These are phyloP conservation scores for Amaranthus tricolor DNA, from an alignment of 179 eudicot species.

Conservation along the genomic window DNA sequence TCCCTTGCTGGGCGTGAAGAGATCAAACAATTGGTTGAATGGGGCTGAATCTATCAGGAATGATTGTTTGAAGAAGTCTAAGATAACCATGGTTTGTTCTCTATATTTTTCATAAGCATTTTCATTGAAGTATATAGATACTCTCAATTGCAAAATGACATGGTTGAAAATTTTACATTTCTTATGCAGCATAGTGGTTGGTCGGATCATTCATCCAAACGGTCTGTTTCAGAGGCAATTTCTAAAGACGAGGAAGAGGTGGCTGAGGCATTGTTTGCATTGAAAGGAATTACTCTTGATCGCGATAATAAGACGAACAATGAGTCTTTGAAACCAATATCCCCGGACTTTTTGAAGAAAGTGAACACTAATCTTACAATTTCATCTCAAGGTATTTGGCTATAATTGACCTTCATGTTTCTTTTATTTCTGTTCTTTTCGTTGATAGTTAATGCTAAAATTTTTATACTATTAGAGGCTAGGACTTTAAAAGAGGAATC, in stretches of 20 bases:
- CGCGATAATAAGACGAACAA: conserved; percentile 18
- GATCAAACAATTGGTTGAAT: conserved; percentile 27
- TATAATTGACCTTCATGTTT: not conserved
- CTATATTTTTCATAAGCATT: not conserved
- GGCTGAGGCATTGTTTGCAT: conserved; percentile 63
- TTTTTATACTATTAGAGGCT: conserved; percentile 17
- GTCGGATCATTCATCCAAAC: conserved; percentile 11
- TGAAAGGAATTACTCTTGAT: conserved; percentile 49
- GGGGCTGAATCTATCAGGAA: conserved; percentile 28
- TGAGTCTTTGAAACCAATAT: conserved; percentile 20
- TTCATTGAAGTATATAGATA: not conserved
- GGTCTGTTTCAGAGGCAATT: conserved; percentile 26
- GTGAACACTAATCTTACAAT: conserved; percentile 21
- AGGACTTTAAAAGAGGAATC: conserved; percentile 25
- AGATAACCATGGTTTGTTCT: conserved; percentile 31
- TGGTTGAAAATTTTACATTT: conserved; percentile 4
- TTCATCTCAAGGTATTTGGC: conserved; percentile 33
- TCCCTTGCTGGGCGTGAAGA: conserved; percentile 28
- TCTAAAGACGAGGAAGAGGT: conserved; percentile 84
- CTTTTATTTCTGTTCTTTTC: not conserved
- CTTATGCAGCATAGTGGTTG: conserved; percentile 33
- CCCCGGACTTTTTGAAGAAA: conserved; percentile 12
- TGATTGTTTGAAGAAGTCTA: conserved; percentile 33
- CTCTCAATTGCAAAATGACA: not conserved
- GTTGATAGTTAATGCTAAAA: not conserved